phyloP scores from a whole-genome alignment of 2,329 filamentous ascomycete genomes.

The Nectriaceae sp. region DNA sequence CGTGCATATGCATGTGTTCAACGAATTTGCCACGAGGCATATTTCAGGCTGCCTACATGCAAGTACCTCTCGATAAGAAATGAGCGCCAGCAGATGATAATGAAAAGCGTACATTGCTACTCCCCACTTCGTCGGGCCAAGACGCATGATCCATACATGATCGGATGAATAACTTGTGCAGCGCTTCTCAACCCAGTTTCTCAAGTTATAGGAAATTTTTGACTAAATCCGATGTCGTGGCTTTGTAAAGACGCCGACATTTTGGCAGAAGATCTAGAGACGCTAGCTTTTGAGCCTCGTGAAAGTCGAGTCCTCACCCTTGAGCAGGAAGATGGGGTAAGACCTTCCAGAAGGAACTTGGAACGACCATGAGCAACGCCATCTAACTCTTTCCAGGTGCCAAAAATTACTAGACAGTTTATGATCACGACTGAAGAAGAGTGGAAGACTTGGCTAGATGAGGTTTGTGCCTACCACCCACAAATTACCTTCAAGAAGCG shows the following conservation, averaged over 20 bases:
- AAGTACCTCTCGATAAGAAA: too few species aligned
- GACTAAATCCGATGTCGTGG: too few species aligned
- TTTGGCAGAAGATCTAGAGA: background rate
- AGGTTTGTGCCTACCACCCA: background rate
- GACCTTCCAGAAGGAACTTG: background rate
- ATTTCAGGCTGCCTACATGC: too few species aligned
- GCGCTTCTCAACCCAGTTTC: background rate
- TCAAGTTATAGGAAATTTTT: background rate
- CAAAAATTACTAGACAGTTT: background rate
- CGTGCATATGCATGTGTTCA: too few species aligned
- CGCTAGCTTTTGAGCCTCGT: background rate
- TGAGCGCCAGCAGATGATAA: too few species aligned
- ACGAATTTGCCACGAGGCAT: too few species aligned
- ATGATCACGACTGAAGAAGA: background rate
- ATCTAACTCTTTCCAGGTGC: background rate
- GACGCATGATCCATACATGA: too few species aligned
- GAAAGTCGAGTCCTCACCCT: background rate
- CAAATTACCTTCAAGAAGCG: too few species aligned
- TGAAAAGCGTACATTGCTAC: too few species aligned
- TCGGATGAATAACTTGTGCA: background rate
- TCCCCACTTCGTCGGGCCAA: too few species aligned
- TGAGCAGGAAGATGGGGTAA: conserved; percentile 1
- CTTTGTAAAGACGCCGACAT: conserved; percentile 1
- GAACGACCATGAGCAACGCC: background rate
- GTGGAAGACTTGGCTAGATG: conserved; percentile 1